phyloP scores from a whole-genome alignment of 208 protist genomes.

The Leishmania lainsoni region DNA sequence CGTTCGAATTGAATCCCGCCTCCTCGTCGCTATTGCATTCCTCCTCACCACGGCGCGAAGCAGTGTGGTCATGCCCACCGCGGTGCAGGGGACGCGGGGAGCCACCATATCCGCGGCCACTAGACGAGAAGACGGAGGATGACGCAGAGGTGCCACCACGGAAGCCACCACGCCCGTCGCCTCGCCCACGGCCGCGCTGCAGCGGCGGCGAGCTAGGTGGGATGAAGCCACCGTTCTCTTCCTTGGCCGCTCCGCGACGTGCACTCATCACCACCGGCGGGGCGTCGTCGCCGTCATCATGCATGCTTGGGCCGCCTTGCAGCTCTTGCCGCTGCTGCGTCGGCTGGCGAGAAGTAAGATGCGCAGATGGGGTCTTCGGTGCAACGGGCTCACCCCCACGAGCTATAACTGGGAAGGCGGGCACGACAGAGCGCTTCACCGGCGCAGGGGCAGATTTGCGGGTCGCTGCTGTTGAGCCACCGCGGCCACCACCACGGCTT shows the following conservation, averaged over 20 bases:
- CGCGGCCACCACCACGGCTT: conserved; percentile 9
- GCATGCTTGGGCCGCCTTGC: conserved; percentile 6
- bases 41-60: not conserved
- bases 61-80: conserved; percentile 9
- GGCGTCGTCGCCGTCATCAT: conserved; percentile 34
- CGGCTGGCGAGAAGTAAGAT: not conserved
- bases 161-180: not conserved
- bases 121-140: conserved; percentile 7
- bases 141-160: not conserved
- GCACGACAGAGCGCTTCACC: conserved; percentile 27
- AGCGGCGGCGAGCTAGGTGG: conserved; percentile 10
- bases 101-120: conserved; percentile 15
- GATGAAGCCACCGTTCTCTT: conserved; percentile 17
- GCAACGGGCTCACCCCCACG: conserved; percentile 5
- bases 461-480: not conserved
- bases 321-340: not conserved
- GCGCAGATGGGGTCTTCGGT: not conserved
- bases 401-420: conserved; percentile 38
- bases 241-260: conserved; percentile 24
- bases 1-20: not conserved
- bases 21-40: not conserved
- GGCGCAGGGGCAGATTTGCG: conserved; percentile 12
- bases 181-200: conserved; percentile 6
- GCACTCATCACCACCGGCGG: conserved; percentile 42
- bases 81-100: not conserved